Evolutionary conservation across 257 asterid species (phyloP).

Genomic region (Solanum chiquidenum): DNA sequence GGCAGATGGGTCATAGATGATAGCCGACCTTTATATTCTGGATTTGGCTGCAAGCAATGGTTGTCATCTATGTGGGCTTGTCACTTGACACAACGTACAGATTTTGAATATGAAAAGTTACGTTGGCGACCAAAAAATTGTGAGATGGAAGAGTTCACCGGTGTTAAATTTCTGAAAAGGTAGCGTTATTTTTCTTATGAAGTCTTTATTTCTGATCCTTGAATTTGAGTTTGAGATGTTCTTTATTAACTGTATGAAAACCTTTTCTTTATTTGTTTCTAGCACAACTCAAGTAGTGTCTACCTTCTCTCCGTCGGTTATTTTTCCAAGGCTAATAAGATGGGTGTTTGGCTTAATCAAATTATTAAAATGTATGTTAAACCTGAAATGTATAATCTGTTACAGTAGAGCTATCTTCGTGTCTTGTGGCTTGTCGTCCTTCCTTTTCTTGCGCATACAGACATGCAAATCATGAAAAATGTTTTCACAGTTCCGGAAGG

Average conservation of each 20-base stretch:
- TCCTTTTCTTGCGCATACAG: not conserved
- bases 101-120: slow-evolving; percentile 76
- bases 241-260: not conserved
- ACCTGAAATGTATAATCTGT: not conserved
- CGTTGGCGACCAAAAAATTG: slow-evolving; percentile 80
- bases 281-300: not conserved
- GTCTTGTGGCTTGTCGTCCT: not conserved
- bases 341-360: not conserved
- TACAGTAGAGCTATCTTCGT: not conserved
- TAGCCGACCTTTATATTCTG: slow-evolving; percentile 67
- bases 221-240: not conserved
- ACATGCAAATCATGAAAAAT: not conserved
- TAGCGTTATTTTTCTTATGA: not conserved
- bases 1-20: slow-evolving; percentile 81
- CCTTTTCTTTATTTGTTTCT: not conserved
- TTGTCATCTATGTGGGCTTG: slow-evolving; percentile 97
- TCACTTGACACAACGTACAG: slow-evolving; percentile 77
- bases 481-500: not conserved
- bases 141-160: slow-evolving; percentile 60
- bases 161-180: slow-evolving; percentile 61
- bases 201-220: not conserved
- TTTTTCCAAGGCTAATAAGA: not conserved
- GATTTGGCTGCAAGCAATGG: slow-evolving; percentile 85
- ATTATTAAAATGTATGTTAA: not conserved
- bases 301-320: not conserved